These are phyloP conservation scores for Tricholoma terreum DNA, from an alignment of 768 basidiomycete genomes.

Conservation along the genomic window DNA sequence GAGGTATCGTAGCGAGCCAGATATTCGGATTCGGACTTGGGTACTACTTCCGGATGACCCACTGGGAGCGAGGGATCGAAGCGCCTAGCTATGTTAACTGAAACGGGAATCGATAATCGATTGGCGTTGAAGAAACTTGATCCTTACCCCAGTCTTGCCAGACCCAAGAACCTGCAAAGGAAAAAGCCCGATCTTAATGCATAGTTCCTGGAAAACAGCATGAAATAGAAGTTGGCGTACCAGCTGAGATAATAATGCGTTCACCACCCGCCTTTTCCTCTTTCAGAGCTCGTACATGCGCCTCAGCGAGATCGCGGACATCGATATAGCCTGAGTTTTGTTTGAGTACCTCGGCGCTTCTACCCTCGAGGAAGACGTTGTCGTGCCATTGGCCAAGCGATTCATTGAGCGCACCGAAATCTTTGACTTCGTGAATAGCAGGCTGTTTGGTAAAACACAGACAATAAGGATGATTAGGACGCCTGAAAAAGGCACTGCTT, in stretches of 20 bases:
- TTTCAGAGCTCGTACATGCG: conserved; percentile 51
- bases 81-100: background rate
- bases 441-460: conserved; percentile 28
- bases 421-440: conserved; percentile 37
- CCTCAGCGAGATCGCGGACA: conserved; percentile 55
- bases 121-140: background rate
- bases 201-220: background rate
- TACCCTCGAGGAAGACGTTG: conserved; percentile 17
- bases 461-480: background rate
- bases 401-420: conserved; percentile 34
- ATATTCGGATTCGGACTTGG: background rate
- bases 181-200: background rate
- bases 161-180: conserved; percentile 8
- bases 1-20: background rate
- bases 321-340: conserved; percentile 40
- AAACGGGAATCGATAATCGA: background rate
- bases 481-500: conserved; percentile 1
- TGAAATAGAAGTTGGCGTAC: background rate
- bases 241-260: conserved; percentile 49
- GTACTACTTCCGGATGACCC: background rate
- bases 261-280: conserved; percentile 52
- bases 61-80: background rate
- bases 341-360: conserved; percentile 17
- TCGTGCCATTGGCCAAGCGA: conserved; percentile 33
- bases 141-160: conserved; percentile 24